A percentile compares a stretch with the other conserved stretches of the same genome.
phyloP scores from a whole-genome alignment of 768 basidiomycete genomes.

The Russula olivacea region DNA sequence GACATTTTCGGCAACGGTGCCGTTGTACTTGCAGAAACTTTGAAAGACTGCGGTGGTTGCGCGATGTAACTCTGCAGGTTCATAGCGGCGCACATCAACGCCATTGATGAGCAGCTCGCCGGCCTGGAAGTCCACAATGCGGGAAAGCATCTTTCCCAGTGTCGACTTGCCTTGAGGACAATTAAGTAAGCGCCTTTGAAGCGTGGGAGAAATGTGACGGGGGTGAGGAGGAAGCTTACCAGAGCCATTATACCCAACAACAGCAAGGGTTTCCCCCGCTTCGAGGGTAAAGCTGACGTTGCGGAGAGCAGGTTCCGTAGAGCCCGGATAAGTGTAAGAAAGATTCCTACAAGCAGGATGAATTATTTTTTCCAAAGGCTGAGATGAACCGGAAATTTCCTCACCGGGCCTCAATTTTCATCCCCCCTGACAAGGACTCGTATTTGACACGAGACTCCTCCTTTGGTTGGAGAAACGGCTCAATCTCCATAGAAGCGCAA shows the following conservation, averaged over 20 bases:
- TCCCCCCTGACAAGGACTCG: constrained; percentile 46
- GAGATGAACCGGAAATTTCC: constrained; percentile 22
- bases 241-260: constrained; percentile 82
- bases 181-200: neutral
- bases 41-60: constrained; percentile 82
- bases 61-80: constrained; percentile 65
- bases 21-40: constrained; percentile 74
- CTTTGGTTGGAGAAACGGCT: constrained; percentile 59
- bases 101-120: constrained; percentile 68
- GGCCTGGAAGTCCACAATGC: constrained; percentile 68
- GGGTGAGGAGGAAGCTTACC: constrained; percentile 39
- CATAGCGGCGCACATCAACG: constrained; percentile 56
- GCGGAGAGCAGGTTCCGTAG: constrained; percentile 56
- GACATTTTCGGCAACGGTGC: constrained; percentile 75
- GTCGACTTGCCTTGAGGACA: constrained; percentile 71
- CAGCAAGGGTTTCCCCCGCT: constrained; percentile 75
- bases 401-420: constrained; percentile 66
- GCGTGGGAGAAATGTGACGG: neutral
- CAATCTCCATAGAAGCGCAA: constrained; percentile 65
- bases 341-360: constrained; percentile 39
- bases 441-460: constrained; percentile 49
- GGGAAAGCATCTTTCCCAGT: constrained; percentile 72
- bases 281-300: constrained; percentile 65
- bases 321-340: constrained; percentile 78
- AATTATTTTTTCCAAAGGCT: constrained; percentile 3